phyloP scores from a whole-genome alignment of 208 protist species.

The Acanthamoeba quina region DNA sequence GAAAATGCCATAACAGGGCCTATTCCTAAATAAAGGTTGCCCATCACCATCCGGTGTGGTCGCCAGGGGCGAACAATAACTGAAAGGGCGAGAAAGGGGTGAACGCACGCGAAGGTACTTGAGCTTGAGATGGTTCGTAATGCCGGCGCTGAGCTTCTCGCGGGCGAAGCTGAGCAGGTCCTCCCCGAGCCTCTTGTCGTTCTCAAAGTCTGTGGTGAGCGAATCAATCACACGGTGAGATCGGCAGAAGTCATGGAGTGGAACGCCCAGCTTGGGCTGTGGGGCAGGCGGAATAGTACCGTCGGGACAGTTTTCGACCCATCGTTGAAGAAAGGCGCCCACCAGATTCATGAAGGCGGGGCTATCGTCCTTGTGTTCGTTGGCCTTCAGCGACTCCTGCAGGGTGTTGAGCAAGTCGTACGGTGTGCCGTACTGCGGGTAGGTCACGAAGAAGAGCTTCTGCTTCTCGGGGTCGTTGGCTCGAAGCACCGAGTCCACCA shows the following conservation, averaged over 20 bases:
- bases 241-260: neutral
- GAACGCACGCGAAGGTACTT: slow-evolving; percentile 22
- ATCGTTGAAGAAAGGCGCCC: neutral
- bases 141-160: neutral
- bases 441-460: slow-evolving; percentile 46
- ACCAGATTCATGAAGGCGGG: neutral
- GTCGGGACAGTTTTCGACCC: neutral
- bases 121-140: neutral
- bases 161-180: neutral
- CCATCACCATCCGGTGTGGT: no score
- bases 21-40: no score
- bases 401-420: neutral
- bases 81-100: no score
- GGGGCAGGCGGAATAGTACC: no score
- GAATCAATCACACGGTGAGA: neutral
- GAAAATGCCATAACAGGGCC: no score
- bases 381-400: neutral
- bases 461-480: slow-evolving; percentile 28
- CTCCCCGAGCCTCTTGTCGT: slow-evolving; percentile 5
- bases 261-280: neutral
- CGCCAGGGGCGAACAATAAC: no score
- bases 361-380: neutral
- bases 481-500: neutral
- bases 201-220: neutral
- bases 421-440: neutral